Percentiles rank a stretch among this genome's conserved stretches.
These are phyloP conservation scores for Phytophthora megakarya DNA, from an alignment of 352 stramenopile genomes.

Conservation along the genomic window DNA sequence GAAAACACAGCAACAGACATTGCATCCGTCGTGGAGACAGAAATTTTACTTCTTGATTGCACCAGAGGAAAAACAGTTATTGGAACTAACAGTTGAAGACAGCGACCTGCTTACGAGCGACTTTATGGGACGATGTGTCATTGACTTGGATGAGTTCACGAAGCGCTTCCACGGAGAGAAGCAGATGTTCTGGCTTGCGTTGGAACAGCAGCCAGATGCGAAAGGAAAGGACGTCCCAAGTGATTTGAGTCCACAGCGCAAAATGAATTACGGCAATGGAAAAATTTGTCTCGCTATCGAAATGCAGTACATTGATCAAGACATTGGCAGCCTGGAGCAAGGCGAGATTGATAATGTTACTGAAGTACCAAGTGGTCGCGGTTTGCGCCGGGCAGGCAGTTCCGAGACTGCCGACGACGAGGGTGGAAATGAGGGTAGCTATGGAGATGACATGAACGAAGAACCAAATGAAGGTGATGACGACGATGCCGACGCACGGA, in stretches of 20 bases:
- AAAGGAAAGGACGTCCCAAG: slow-evolving; percentile 40
- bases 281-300: slow-evolving; percentile 76
- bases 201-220: slow-evolving; percentile 53
- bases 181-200: slow-evolving; percentile 68
- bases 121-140: slow-evolving; percentile 72
- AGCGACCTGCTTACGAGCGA: slow-evolving; percentile 69
- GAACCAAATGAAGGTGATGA: slow-evolving; percentile 40
- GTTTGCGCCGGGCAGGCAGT: slow-evolving; percentile 33
- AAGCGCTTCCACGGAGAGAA: slow-evolving; percentile 53
- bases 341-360: slow-evolving; percentile 73
- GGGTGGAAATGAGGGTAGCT: slow-evolving; percentile 30
- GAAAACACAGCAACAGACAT: slow-evolving; percentile 64
- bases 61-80: slow-evolving; percentile 42
- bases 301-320: slow-evolving; percentile 55
- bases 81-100: slow-evolving; percentile 71
- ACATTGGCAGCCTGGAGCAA: slow-evolving; percentile 63
- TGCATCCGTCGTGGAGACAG: slow-evolving; percentile 71
- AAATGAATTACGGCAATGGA: slow-evolving; percentile 53
- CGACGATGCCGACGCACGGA: slow-evolving; percentile 38
- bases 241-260: slow-evolving; percentile 53
- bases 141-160: slow-evolving; percentile 69
- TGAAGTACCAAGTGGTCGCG: slow-evolving; percentile 48
- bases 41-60: slow-evolving; percentile 69
- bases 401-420: slow-evolving; percentile 18
- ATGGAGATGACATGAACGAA: slow-evolving; percentile 39